Conservation (phyloP, 495 filamentous ascomycete species). For the Penicillium roqueforti region DNA sequence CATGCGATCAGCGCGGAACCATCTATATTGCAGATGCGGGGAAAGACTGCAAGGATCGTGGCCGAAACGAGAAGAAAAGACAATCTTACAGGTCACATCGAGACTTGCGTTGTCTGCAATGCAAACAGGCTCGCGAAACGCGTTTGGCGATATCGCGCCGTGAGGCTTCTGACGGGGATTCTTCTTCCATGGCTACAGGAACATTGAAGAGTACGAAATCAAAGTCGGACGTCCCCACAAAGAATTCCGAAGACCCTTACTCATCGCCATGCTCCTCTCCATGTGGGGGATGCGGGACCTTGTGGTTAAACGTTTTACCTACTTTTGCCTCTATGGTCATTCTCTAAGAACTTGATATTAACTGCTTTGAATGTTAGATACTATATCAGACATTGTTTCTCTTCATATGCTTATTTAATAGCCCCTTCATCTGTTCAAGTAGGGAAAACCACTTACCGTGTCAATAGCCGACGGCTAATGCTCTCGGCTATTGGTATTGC, state of each 20-base stretch:
- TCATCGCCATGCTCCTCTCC: neutral
- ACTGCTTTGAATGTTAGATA: too few species aligned
- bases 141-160: slow-evolving; percentile 43
- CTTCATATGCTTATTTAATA: too few species aligned
- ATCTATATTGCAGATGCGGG: slow-evolving; percentile 18
- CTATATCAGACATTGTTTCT: too few species aligned
- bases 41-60: neutral
- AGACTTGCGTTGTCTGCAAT: slow-evolving; percentile 59
- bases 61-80: neutral
- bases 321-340: neutral
- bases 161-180: slow-evolving; percentile 3
- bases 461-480: slow-evolving; percentile 10
- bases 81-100: slow-evolving; percentile 58
- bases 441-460: neutral
- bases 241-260: neutral
- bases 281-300: slow-evolving; percentile 1
- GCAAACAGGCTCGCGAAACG: slow-evolving; percentile 58
- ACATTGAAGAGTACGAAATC: neutral
- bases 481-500: slow-evolving; percentile 5
- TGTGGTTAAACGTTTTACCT: neutral
- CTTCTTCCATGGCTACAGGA: neutral
- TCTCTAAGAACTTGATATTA: too few species aligned
- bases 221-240: neutral
- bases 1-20: slow-evolving; percentile 16
- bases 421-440: too few species aligned